Percentiles rank a stretch among this genome's conserved stretches.
phyloP scores from a whole-genome alignment of 2,329 filamentous ascomycete species.

The Aspergillus flavus region DNA sequence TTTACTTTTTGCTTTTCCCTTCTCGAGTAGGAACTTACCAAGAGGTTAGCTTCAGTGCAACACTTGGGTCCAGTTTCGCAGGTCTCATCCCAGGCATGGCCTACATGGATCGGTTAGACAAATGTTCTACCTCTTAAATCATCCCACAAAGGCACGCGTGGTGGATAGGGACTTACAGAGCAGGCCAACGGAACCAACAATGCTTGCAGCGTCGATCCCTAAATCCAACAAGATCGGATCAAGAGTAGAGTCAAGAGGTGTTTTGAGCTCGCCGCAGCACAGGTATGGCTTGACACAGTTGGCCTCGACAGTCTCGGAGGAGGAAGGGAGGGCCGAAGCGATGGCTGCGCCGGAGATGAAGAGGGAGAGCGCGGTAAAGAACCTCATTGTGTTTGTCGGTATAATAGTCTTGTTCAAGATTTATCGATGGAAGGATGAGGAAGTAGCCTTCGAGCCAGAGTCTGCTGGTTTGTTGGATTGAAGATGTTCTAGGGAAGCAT shows the following conservation, averaged over 20 bases:
- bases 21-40: constrained; percentile 23
- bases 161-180: constrained; percentile 22
- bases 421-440: background rate
- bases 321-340: constrained; percentile 29
- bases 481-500: background rate
- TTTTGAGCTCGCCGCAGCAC: constrained; percentile 33
- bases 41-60: constrained; percentile 34
- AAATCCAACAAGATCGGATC: constrained; percentile 29
- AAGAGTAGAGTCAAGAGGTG: constrained; percentile 29
- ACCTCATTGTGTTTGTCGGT: constrained; percentile 27
- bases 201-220: constrained; percentile 25
- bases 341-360: constrained; percentile 32
- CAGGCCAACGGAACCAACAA: constrained; percentile 33
- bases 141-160: background rate
- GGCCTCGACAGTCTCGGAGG: constrained; percentile 3
- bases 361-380: constrained; percentile 30
- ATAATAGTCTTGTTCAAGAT: background rate
- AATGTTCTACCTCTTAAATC: constrained; percentile 1
- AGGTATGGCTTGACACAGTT: constrained; percentile 26
- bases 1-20: background rate
- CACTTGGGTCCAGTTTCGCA: constrained; percentile 30
- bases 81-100: constrained; percentile 24
- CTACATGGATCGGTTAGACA: constrained; percentile 14
- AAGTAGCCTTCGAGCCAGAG: background rate
- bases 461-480: background rate